These are phyloP conservation scores for Crucibulum parvulum DNA, from an alignment of 1,284 basidiomycete species.

Conservation along the genomic window DNA sequence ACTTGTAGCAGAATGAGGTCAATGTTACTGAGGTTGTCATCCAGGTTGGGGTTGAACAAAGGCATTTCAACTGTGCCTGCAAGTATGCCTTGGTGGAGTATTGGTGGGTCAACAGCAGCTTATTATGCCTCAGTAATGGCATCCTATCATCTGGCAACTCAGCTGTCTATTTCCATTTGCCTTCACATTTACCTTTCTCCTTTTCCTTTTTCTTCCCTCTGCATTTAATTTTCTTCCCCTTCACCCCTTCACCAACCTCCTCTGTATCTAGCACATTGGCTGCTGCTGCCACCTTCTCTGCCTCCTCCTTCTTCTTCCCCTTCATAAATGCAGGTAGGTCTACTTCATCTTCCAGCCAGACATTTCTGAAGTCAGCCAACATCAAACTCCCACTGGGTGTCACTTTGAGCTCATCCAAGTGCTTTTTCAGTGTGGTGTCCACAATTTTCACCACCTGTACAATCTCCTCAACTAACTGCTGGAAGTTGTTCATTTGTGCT, in stretches of 20 bases:
- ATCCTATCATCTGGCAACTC: conserved; percentile 1
- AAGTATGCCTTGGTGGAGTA: conserved; percentile 56
- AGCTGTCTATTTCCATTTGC: conserved; percentile 13
- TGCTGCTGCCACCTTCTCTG: conserved; percentile 33
- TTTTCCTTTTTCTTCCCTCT: conserved; percentile 41
- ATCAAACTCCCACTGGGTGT: conserved; percentile 89
- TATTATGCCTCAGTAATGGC: conserved; percentile 17
- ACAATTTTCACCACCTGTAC: conserved; percentile 99
- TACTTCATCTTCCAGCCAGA: conserved; percentile 92
- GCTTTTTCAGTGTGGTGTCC: conserved; percentile 91
- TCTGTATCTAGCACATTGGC: too few relatives aligned
- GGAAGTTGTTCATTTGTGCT: conserved; percentile 98
- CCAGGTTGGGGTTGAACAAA: conserved; percentile 46
- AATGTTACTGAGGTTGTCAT: conserved; percentile 56
- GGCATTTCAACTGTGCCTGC: conserved; percentile 36
- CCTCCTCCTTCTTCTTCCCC: conserved; percentile 63
- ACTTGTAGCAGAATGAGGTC: conserved; percentile 60
- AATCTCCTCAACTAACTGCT: conserved; percentile 92
- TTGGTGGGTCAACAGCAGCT: conserved; percentile 47
- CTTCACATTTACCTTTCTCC: conserved; percentile 30
- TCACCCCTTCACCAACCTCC: conserved; percentile 40
- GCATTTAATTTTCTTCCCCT: conserved; percentile 46
- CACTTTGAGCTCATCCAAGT: conserved; percentile 94
- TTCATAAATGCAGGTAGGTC: conserved; percentile 90
- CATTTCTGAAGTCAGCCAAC: conserved; percentile 89